Evolutionary conservation across 768 basidiomycete species (phyloP).

Genomic region (Phallus indusiatus): DNA sequence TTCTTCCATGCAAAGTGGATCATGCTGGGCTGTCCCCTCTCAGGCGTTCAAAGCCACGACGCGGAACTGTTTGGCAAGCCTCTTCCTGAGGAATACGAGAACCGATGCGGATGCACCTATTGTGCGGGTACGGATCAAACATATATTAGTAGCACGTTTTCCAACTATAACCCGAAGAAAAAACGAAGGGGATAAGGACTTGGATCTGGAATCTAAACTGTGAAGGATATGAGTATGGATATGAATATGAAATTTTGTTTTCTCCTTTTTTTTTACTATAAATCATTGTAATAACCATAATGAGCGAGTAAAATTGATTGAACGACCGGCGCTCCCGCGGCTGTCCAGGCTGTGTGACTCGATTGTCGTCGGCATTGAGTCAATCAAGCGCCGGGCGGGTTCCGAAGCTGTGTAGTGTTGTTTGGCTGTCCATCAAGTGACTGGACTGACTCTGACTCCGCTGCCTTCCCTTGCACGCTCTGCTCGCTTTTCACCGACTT

Average conservation of each 20-base stretch:
- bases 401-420: not conserved
- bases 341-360: not conserved
- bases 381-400: not conserved
- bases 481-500: not conserved
- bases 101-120: conserved; percentile 7
- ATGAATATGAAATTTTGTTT: not conserved
- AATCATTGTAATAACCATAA: too few species aligned
- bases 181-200: not conserved
- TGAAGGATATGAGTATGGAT: not conserved
- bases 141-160: conserved; percentile 4
- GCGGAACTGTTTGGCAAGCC: not conserved
- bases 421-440: conserved; percentile 4
- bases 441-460: not conserved
- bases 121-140: not conserved
- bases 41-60: not conserved
- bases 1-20: conserved; percentile 10
- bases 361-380: not conserved
- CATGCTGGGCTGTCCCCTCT: conserved; percentile 1
- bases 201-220: not conserved
- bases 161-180: conserved; percentile 2
- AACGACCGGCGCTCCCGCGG: not conserved
- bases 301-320: not conserved
- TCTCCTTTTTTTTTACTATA: not conserved
- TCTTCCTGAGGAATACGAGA: conserved; percentile 1
- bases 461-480: not conserved